A percentile compares a stretch with the other conserved stretches of the same genome.
These are phyloP conservation scores for Mycena amicta DNA, from an alignment of 768 basidiomycete species.

Conservation along the genomic window DNA sequence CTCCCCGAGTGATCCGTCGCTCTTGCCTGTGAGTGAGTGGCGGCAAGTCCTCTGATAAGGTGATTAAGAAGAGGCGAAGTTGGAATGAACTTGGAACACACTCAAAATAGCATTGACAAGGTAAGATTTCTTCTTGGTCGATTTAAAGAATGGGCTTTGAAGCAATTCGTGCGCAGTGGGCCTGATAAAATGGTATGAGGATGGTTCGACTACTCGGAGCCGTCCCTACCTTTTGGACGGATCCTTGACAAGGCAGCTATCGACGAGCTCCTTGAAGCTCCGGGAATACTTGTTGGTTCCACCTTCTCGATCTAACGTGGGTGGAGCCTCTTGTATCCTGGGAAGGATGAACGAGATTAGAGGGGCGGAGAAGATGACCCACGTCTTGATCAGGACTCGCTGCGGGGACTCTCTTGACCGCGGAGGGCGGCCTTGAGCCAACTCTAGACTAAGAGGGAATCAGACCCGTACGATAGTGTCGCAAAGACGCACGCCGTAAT, in stretches of 20 bases:
- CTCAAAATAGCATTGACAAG: conserved; percentile 77
- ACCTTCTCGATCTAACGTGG: conserved; percentile 72
- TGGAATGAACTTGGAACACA: conserved; percentile 30
- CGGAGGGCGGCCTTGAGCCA: conserved; percentile 88
- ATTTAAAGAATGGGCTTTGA: conserved; percentile 76
- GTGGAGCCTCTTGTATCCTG: conserved; percentile 78
- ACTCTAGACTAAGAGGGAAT: conserved; percentile 52
- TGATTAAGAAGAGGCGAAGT: conserved; percentile 1
- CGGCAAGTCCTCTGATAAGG: conserved; percentile 59
- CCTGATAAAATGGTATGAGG: conserved; percentile 35
- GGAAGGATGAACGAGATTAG: conserved; percentile 3
- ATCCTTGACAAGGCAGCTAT: conserved; percentile 83
- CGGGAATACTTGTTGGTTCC: conserved; percentile 77
- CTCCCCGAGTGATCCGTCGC: conserved; percentile 47
- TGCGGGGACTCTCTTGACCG: conserved; percentile 74
- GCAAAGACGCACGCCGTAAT: conserved; percentile 66
- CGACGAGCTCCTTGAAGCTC: conserved; percentile 81
- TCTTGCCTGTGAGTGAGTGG: conserved; percentile 77
- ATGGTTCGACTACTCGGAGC: not conserved
- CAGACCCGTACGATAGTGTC: not conserved
- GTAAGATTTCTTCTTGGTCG: conserved; percentile 76
- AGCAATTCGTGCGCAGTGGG: conserved; percentile 81
- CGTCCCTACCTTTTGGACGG: conserved; percentile 65
- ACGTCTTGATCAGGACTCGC: conserved; percentile 77
- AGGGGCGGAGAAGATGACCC: conserved; percentile 20